Evolutionary conservation across 1,284 basidiomycete genomes (phyloP).

Genomic region (Apiotrichum porosum): DNA sequence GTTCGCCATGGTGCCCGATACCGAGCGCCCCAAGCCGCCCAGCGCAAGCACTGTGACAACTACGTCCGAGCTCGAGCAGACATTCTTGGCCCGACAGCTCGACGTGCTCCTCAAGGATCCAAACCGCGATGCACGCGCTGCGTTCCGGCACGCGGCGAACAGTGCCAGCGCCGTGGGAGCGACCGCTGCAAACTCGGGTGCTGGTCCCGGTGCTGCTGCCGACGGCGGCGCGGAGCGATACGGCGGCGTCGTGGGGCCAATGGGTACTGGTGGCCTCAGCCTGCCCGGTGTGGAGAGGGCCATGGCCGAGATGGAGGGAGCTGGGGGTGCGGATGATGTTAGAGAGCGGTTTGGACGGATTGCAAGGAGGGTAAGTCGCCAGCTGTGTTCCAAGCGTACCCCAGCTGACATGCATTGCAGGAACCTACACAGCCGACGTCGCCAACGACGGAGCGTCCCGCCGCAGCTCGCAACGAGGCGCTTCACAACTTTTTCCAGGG

Average conservation of each 20-base stretch:
- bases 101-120: slow-evolving; percentile 82
- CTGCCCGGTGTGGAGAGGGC: slow-evolving; percentile 80
- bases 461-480: slow-evolving; percentile 40
- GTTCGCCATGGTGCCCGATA: slow-evolving; percentile 45
- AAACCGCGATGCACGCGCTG: slow-evolving; percentile 78
- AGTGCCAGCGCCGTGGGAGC: slow-evolving; percentile 30
- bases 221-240: slow-evolving; percentile 39
- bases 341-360: slow-evolving; percentile 41
- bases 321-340: slow-evolving; percentile 31
- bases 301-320: slow-evolving; percentile 73
- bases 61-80: slow-evolving; percentile 63
- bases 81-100: slow-evolving; percentile 79
- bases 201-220: slow-evolving; percentile 1
- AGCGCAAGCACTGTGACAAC: slow-evolving; percentile 18
- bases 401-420: slow-evolving; percentile 14
- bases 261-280: slow-evolving; percentile 73
- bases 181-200: no score
- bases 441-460: slow-evolving; percentile 1
- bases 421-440: slow-evolving; percentile 24
- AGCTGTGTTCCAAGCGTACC: background rate
- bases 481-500: slow-evolving; percentile 49
- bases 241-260: slow-evolving; percentile 70
- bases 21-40: slow-evolving; percentile 20
- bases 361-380: slow-evolving; percentile 28
- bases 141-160: slow-evolving; percentile 67